Evolutionary conservation across 164 flowering plant genomes (phyloP).

Genomic region (Brasenia schreberi): DNA sequence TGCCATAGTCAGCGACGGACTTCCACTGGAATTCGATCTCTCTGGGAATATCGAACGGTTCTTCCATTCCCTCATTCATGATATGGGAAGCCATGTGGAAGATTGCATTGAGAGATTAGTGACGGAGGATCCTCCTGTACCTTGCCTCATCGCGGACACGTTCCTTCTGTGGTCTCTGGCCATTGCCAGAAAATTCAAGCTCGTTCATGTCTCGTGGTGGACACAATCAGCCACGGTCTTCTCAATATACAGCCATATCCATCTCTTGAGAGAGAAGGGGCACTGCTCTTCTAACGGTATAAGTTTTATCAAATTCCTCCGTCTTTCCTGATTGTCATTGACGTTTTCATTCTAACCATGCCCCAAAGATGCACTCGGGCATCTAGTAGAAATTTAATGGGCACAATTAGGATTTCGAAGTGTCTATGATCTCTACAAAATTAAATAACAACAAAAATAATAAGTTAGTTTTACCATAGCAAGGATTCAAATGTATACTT

Average conservation of each 20-base stretch:
- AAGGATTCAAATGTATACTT: no score
- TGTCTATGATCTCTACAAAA: no score
- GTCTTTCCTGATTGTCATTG: no score
- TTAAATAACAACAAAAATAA: no score
- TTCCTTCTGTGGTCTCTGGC: constrained; percentile 67
- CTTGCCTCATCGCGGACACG: constrained; percentile 63
- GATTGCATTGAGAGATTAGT: constrained; percentile 28
- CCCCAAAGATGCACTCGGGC: no score
- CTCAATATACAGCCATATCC: constrained; percentile 48
- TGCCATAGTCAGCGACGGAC: constrained; percentile 51
- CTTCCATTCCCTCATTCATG: constrained; percentile 45
- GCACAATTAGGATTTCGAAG: no score
- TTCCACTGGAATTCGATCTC: constrained; percentile 60
- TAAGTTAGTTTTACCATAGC: no score
- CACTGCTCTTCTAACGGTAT: constrained; percentile 55
- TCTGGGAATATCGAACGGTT: constrained; percentile 61
- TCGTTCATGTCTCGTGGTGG: constrained; percentile 65
- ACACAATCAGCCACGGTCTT: constrained; percentile 75
- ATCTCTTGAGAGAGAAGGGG: constrained; percentile 44
- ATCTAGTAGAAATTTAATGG: no score
- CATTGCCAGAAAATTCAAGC: constrained; percentile 45
- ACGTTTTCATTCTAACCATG: no score
- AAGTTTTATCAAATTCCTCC: no score
- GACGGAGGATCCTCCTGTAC: constrained; percentile 11
- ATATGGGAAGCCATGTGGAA: constrained; percentile 51